phyloP scores from a whole-genome alignment of 2,329 filamentous ascomycete genomes.

The Coccinonectria pachysandricola region DNA sequence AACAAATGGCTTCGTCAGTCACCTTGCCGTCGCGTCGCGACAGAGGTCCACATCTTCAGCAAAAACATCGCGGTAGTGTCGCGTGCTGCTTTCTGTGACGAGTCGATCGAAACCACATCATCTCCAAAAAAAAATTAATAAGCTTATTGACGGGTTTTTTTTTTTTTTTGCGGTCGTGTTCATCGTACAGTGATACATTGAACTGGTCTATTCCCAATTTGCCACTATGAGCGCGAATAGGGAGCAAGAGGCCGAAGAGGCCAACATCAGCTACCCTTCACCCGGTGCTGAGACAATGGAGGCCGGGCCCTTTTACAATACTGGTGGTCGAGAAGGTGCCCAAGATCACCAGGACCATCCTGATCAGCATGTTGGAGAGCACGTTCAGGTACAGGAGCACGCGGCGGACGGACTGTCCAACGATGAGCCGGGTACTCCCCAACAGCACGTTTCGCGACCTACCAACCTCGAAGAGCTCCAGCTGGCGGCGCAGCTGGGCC shows the following conservation, averaged over 20 bases:
- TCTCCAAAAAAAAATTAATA: no score
- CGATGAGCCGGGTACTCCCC: slow-evolving; percentile 27
- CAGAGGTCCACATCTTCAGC: slow-evolving; percentile 8
- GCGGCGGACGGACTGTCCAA: slow-evolving; percentile 19
- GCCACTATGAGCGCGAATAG: slow-evolving; percentile 23
- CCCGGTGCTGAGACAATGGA: slow-evolving; percentile 35
- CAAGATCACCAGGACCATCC: slow-evolving; percentile 20
- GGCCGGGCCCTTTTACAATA: slow-evolving; percentile 33
- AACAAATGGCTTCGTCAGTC: slow-evolving; percentile 18
- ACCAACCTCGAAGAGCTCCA: slow-evolving; percentile 46
- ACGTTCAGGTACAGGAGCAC: slow-evolving; percentile 22
- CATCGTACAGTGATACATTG: no score
- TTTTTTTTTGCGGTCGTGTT: no score
- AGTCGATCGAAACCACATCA: no score
- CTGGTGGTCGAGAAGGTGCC: slow-evolving; percentile 24
- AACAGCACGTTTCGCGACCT: slow-evolving; percentile 31
- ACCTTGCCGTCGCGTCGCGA: slow-evolving; percentile 16
- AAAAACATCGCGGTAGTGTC: no score
- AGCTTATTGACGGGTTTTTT: no score
- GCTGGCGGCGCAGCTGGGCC: slow-evolving; percentile 47
- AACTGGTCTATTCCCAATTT: neutral
- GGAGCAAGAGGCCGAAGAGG: slow-evolving; percentile 26
- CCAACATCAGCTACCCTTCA: slow-evolving; percentile 35
- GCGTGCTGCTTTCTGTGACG: slow-evolving; percentile 9
- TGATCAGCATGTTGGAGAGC: slow-evolving; percentile 20